These are phyloP conservation scores for Theobroma grandiflorum DNA, from an alignment of 441 rosid genomes.

Conservation along the genomic window DNA sequence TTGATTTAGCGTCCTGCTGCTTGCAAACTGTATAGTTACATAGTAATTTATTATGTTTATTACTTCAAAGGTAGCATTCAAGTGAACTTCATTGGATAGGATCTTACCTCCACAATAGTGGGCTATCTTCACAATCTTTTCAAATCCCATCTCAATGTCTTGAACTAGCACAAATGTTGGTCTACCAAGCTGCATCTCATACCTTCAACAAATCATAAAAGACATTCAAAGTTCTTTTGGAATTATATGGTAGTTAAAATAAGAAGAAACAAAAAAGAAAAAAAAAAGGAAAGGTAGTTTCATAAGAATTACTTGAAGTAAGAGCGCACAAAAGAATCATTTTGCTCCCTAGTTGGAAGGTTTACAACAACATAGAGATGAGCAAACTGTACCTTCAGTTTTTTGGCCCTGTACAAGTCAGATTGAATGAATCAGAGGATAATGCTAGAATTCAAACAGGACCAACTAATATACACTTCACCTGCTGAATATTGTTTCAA, in stretches of 20 bases:
- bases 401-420: conserved; percentile 55
- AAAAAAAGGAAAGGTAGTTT: neutral
- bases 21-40: conserved; percentile 71
- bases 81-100: conserved; percentile 10
- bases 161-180: conserved; percentile 82
- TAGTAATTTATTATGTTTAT: neutral
- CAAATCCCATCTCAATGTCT: conserved; percentile 95
- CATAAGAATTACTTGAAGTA: conserved; percentile 78
- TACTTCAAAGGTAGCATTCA: neutral
- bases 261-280: neutral
- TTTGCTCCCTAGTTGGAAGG: conserved; percentile 68
- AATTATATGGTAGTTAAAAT: neutral
- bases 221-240: neutral
- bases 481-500: conserved; percentile 67
- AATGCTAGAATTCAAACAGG: neutral
- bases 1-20: conserved; percentile 65
- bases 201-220: conserved; percentile 45
- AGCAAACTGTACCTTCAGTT: conserved; percentile 78
- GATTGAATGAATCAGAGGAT: conserved; percentile 23
- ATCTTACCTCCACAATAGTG: conserved; percentile 78
- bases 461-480: conserved; percentile 10
- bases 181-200: conserved; percentile 81
- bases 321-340: conserved; percentile 71
- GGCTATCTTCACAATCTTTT: conserved; percentile 87
- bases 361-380: conserved; percentile 66